Evolutionary conservation across 148 eudicot genomes (phyloP).

Genomic region (Spergularia bocconei): DNA sequence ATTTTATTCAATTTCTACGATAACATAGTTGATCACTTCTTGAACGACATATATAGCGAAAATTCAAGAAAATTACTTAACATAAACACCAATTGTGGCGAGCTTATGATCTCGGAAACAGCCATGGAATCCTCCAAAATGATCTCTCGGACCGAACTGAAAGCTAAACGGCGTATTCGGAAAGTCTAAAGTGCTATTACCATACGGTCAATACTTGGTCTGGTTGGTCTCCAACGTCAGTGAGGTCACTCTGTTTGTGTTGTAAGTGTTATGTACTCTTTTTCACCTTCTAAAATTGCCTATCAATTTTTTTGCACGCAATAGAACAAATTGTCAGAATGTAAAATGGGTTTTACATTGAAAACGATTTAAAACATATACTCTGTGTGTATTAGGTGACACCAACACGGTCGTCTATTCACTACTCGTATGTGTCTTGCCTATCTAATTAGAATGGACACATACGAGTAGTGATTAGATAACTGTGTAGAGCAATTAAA

Average conservation of each 20-base stretch:
- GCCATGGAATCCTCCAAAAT: constrained; percentile 17
- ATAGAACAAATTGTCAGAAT: not conserved
- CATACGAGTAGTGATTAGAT: no score
- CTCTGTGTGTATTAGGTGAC: no score
- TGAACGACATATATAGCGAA: no score
- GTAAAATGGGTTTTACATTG: no score
- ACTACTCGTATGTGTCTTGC: no score
- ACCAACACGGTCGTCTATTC: no score
- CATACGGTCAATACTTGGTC: constrained; percentile 3
- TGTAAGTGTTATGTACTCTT: not conserved
- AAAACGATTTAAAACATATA: no score
- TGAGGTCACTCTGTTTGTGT: not conserved
- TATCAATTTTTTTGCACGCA: not conserved
- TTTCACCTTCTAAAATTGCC: not conserved
- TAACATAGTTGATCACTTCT: no score
- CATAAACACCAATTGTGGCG: constrained; percentile 4
- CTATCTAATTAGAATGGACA: no score
- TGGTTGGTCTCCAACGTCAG: not conserved
- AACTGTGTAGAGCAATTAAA: no score
- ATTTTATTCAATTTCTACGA: no score
- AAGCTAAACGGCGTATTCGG: not conserved
- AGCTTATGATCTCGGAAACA: not conserved
- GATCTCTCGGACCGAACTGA: not conserved
- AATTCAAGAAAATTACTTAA: not conserved
- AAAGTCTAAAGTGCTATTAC: not conserved